Conservation (phyloP, 495 filamentous ascomycete species). For the Daldinia vernicosa region DNA sequence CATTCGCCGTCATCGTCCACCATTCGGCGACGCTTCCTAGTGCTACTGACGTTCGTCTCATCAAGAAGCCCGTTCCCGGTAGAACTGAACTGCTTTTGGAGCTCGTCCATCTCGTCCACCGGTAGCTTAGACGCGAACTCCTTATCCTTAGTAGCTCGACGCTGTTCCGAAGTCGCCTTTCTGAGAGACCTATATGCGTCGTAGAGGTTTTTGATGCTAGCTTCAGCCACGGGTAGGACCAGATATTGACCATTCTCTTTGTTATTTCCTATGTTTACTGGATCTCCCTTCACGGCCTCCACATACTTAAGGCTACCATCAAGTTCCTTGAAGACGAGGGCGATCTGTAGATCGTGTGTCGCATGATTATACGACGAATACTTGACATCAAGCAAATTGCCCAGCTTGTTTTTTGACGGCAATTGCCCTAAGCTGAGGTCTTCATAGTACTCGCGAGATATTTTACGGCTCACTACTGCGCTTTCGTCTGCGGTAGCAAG, state of each 20-base stretch:
- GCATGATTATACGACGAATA: conserved; percentile 21
- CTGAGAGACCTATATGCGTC: conserved; percentile 20
- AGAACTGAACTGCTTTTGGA: conserved; percentile 18
- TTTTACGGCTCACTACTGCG: conserved; percentile 12
- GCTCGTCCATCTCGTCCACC: conserved; percentile 23
- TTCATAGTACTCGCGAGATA: conserved; percentile 38
- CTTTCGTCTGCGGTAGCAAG: background rate
- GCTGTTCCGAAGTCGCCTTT: conserved; percentile 25
- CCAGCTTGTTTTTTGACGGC: conserved; percentile 32
- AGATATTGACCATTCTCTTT: conserved; percentile 12
- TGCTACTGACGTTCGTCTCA: background rate
- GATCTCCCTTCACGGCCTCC: conserved; percentile 22
- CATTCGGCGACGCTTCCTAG: conserved; percentile 28
- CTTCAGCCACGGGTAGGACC: conserved; percentile 17
- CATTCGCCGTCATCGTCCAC: conserved; percentile 22
- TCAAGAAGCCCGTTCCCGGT: background rate
- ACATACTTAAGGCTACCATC: conserved; percentile 8
- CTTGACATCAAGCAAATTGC: conserved; percentile 35
- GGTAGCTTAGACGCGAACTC: conserved; percentile 24
- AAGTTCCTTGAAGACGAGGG: conserved; percentile 6
- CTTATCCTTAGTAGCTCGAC: conserved; percentile 29
- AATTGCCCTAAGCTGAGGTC: conserved; percentile 13
- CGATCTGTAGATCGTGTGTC: conserved; percentile 24
- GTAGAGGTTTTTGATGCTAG: conserved; percentile 35
- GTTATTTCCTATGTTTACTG: background rate